Evolutionary conservation across 305 asterid species (phyloP).

Genomic region (Fraxinus sp.): DNA sequence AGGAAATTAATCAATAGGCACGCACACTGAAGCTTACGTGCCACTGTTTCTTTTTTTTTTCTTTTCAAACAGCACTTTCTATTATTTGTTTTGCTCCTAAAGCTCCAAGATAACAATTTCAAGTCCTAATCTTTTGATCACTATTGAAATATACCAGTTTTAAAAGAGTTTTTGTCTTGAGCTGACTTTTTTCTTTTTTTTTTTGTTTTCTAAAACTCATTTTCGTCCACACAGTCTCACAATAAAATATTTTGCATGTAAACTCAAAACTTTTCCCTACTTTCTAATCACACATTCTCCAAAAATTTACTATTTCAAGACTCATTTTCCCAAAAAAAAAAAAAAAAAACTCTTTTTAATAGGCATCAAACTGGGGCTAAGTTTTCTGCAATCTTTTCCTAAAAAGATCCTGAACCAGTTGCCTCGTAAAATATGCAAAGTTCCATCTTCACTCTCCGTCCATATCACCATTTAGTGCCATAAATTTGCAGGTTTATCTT

Average conservation of each 20-base stretch:
- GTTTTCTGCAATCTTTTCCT: not conserved
- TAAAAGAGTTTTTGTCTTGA: not conserved
- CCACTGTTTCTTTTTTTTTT: not conserved
- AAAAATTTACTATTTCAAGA: too few relatives aligned
- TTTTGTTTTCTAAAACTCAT: too few relatives aligned
- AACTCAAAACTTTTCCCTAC: too few relatives aligned
- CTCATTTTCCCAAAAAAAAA: too few relatives aligned
- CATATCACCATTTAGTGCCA: not conserved
- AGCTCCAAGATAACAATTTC: not conserved
- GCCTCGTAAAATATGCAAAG: not conserved
- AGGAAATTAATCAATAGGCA: not conserved
- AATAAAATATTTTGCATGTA: too few relatives aligned
- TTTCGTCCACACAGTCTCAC: too few relatives aligned
- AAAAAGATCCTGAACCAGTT: not conserved
- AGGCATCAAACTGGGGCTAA: too few relatives aligned
- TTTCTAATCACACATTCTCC: too few relatives aligned
- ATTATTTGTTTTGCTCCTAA: not conserved
- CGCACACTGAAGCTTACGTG: not conserved
- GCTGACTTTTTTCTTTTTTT: too few relatives aligned
- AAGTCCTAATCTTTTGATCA: not conserved
- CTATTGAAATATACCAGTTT: not conserved
- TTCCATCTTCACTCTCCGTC: not conserved
- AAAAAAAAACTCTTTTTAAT: too few relatives aligned
- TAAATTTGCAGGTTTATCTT: not conserved
- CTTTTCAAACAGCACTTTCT: not conserved